phyloP scores from a whole-genome alignment of 2,329 filamentous ascomycete genomes.

The Triangularia verruculosa region DNA sequence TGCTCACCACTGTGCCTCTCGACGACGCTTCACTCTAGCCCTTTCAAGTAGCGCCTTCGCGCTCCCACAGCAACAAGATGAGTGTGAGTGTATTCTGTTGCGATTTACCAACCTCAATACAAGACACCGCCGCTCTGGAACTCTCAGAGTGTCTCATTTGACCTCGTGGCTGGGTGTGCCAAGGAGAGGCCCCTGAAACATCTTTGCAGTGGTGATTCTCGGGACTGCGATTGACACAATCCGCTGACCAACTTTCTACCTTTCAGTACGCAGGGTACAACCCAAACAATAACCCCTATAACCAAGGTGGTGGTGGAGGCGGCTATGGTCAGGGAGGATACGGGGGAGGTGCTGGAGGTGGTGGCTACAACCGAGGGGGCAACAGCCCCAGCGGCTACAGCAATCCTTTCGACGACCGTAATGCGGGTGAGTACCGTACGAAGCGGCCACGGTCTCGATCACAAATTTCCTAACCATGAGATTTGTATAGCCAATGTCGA shows the following conservation, averaged over 20 bases:
- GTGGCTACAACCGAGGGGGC: not conserved
- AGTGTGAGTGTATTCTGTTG: constrained; percentile 42
- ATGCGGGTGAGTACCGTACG: constrained; percentile 32
- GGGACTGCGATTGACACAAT: not conserved
- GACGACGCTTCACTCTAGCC: not conserved
- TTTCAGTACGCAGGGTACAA: constrained; percentile 21
- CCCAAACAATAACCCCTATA: constrained; percentile 9
- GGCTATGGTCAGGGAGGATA: not conserved
- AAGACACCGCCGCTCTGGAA: not conserved
- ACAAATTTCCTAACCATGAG: constrained; percentile 6
- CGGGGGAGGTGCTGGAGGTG: not conserved
- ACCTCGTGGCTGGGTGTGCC: not conserved
- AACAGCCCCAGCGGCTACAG: constrained; percentile 28
- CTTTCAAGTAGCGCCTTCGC: constrained; percentile 12
- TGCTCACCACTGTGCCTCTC: not conserved
- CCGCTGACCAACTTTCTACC: not conserved
- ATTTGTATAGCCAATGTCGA: constrained; percentile 49
- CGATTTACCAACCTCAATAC: not conserved
- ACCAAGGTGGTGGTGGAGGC: not conserved
- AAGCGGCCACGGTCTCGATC: constrained; percentile 3
- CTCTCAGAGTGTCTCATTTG: not conserved
- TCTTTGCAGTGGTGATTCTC: constrained; percentile 13
- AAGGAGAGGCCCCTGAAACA: not conserved
- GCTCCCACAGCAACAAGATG: constrained; percentile 37
- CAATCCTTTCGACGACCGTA: constrained; percentile 60